A percentile compares a stretch with the other conserved stretches of the same genome.
phyloP scores from a whole-genome alignment of 257 asterid genomes.

The Phtheirospermum japonicum region DNA sequence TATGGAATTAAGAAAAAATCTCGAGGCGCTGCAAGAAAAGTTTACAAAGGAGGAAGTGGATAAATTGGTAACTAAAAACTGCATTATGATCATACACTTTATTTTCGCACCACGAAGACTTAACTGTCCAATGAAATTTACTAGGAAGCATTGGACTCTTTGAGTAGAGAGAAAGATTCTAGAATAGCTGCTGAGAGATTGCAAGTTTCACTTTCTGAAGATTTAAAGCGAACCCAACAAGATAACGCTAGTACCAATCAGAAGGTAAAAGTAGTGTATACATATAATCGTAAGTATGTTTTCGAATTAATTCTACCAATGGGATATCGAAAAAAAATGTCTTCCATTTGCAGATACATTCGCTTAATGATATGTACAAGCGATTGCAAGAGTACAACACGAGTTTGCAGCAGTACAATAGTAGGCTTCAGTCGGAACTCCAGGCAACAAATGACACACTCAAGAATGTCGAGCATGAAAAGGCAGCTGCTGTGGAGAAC shows the following conservation, averaged over 20 bases:
- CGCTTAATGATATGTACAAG: conserved; percentile 69
- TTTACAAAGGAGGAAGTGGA: conserved; percentile 65
- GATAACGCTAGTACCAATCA: conserved; percentile 56
- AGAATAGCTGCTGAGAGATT: conserved; percentile 64
- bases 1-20: conserved; percentile 65
- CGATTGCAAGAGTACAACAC: conserved; percentile 82
- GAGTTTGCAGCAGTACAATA: conserved; percentile 85
- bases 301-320: not conserved
- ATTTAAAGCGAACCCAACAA: conserved; percentile 65
- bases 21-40: conserved; percentile 65
- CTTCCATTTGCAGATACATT: conserved; percentile 60
- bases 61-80: conserved; percentile 48
- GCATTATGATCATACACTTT: not conserved
- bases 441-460: conserved; percentile 58
- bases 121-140: conserved; percentile 12
- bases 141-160: conserved; percentile 77
- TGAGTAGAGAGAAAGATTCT: conserved; percentile 63
- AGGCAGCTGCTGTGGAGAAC: conserved; percentile 71
- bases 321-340: conserved; percentile 1
- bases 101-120: conserved; percentile 14
- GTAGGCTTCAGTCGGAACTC: conserved; percentile 79
- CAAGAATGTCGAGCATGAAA: conserved; percentile 79
- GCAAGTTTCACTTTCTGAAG: conserved; percentile 71
- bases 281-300: not conserved
- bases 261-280: conserved; percentile 46